Percentiles rank a stretch among this genome's conserved stretches.
Evolutionary conservation across 2,329 filamentous ascomycete genomes (phyloP).

Genomic region (Fusarium oxysporum): DNA sequence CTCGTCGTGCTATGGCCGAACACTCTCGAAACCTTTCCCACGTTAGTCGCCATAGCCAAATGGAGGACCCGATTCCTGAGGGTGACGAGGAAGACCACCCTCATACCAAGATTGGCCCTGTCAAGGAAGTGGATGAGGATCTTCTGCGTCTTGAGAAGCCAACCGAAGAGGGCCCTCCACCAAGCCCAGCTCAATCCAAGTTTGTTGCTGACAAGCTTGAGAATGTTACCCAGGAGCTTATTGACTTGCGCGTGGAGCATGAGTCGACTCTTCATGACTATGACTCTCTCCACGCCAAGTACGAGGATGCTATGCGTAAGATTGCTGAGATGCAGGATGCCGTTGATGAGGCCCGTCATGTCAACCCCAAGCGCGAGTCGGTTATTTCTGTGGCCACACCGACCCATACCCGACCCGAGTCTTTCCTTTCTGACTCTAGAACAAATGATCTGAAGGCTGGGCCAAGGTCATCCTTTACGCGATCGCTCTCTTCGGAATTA

Average conservation of each 20-base stretch:
- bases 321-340: constrained; percentile 88
- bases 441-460: constrained; percentile 77
- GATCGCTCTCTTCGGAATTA: constrained; percentile 92
- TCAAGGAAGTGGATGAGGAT: constrained; percentile 50
- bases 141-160: constrained; percentile 29
- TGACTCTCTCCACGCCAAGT: constrained; percentile 85
- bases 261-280: constrained; percentile 85
- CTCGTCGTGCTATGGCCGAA: constrained; percentile 59
- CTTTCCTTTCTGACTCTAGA: constrained; percentile 85
- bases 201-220: constrained; percentile 95
- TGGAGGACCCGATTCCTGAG: constrained; percentile 67
- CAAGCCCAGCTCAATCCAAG: constrained; percentile 82
- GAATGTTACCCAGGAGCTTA: constrained; percentile 88
- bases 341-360: constrained; percentile 81
- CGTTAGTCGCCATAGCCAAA: constrained; percentile 64
- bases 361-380: constrained; percentile 65
- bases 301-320: constrained; percentile 86
- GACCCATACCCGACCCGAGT: constrained; percentile 70
- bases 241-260: constrained; percentile 91
- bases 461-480: constrained; percentile 76
- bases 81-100: constrained; percentile 57
- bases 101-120: constrained; percentile 47
- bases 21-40: constrained; percentile 67
- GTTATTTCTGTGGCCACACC: constrained; percentile 65
- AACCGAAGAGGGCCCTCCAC: constrained; percentile 52